Conservation (phyloP, 148 eudicot species). For the Cornus kousa region DNA sequence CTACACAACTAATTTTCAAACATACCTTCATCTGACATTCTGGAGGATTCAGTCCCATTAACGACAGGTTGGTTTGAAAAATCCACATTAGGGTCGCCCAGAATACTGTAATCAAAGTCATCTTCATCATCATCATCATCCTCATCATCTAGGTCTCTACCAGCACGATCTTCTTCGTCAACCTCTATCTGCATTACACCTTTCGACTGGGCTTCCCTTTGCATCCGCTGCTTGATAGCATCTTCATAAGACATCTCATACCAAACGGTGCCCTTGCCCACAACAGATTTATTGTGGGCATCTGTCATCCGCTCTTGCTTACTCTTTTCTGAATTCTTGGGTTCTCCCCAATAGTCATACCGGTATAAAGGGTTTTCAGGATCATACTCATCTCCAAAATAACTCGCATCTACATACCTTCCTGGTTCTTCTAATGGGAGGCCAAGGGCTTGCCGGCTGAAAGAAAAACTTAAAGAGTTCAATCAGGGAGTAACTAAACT, state of each 20-base stretch:
- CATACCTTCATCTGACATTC: slow-evolving; percentile 65
- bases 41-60: slow-evolving; percentile 68
- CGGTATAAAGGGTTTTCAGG: slow-evolving; percentile 72
- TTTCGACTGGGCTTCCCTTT: slow-evolving; percentile 45
- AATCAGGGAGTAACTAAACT: background rate
- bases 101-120: slow-evolving; percentile 73
- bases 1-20: slow-evolving; percentile 55
- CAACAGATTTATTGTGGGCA: slow-evolving; percentile 81
- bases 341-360: slow-evolving; percentile 98
- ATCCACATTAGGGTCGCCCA: slow-evolving; percentile 38
- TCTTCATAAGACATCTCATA: slow-evolving; percentile 90
- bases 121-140: slow-evolving; percentile 40
- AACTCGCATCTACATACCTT: slow-evolving; percentile 72
- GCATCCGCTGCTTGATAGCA: slow-evolving; percentile 54
- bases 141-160: slow-evolving; percentile 12
- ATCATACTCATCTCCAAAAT: slow-evolving; percentile 73
- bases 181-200: slow-evolving; percentile 19
- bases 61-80: slow-evolving; percentile 53
- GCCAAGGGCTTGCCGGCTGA: slow-evolving; percentile 87
- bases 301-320: slow-evolving; percentile 68
- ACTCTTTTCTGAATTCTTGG: slow-evolving; percentile 89
- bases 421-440: slow-evolving; percentile 92
- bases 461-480: background rate
- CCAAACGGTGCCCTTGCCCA: slow-evolving; percentile 78
- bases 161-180: slow-evolving; percentile 21